Percentiles rank a stretch among this genome's conserved stretches.
phyloP scores from a whole-genome alignment of 108 stramenopile species.

The Craspedostauros australis region DNA sequence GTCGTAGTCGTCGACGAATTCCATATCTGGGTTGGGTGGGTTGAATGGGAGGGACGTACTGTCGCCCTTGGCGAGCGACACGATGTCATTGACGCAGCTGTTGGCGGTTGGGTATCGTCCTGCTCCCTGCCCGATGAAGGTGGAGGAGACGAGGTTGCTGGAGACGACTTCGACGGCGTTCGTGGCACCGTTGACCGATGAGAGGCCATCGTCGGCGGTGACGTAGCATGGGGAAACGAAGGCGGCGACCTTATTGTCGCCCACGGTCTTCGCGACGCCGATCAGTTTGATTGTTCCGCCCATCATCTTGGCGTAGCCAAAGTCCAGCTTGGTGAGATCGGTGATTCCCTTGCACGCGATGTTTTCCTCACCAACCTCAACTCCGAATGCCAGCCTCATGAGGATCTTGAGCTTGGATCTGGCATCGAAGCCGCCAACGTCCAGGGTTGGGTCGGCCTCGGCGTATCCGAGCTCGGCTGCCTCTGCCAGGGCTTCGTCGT shows the following conservation, averaged over 20 bases:
- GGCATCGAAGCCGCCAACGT: slow-evolving; percentile 89
- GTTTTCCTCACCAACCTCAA: slow-evolving; percentile 77
- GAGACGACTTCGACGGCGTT: slow-evolving; percentile 82
- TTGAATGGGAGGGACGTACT: slow-evolving; percentile 66
- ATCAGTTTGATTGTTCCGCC: slow-evolving; percentile 85
- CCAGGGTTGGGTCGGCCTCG: slow-evolving; percentile 92
- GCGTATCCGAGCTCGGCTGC: slow-evolving; percentile 88
- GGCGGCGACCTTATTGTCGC: slow-evolving; percentile 56
- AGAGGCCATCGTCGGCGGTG: slow-evolving; percentile 61
- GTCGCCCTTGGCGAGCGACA: slow-evolving; percentile 78
- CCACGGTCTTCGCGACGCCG: slow-evolving; percentile 62
- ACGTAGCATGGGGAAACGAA: slow-evolving; percentile 84
- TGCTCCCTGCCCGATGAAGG: slow-evolving; percentile 85
- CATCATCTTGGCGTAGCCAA: slow-evolving; percentile 87
- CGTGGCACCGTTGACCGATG: slow-evolving; percentile 72
- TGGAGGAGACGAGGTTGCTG: slow-evolving; percentile 59
- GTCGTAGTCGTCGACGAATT: slow-evolving; percentile 71
- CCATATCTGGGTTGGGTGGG: slow-evolving; percentile 30
- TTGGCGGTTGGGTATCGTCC: slow-evolving; percentile 89
- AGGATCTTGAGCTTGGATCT: slow-evolving; percentile 84
- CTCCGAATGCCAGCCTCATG: slow-evolving; percentile 80
- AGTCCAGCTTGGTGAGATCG: slow-evolving; percentile 78
- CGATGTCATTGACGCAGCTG: slow-evolving; percentile 78
- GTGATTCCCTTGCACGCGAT: slow-evolving; percentile 84
- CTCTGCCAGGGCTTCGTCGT: slow-evolving; percentile 85